Evolutionary conservation across 2,329 filamentous ascomycete species (phyloP).

Genomic region (Fusarium transvaalense): DNA sequence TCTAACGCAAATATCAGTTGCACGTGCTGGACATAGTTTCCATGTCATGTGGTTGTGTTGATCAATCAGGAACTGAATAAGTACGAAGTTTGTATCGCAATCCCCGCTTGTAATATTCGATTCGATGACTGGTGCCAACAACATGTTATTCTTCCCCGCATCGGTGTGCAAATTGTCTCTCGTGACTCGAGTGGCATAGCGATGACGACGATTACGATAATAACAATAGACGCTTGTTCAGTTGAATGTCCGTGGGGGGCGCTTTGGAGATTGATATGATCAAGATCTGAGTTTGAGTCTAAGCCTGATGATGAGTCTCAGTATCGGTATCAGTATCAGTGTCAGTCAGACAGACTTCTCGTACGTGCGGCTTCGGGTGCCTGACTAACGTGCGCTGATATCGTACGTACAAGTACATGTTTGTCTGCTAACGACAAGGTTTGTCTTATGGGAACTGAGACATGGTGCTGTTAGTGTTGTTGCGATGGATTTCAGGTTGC

Average conservation of each 20-base stretch:
- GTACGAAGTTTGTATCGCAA: conserved; percentile 16
- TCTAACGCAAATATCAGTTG: conserved; percentile 10
- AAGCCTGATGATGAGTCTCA: not conserved
- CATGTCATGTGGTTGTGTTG: conserved; percentile 42
- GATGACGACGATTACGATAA: conserved; percentile 3
- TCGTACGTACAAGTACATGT: not conserved
- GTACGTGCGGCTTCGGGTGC: conserved; percentile 26
- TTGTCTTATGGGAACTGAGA: conserved; percentile 19
- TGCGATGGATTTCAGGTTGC: conserved; percentile 7
- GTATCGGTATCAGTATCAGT: conserved; percentile 2
- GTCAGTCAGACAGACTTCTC: conserved; percentile 12
- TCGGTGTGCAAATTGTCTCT: conserved; percentile 26
- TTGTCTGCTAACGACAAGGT: conserved; percentile 18
- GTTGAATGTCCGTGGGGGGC: conserved; percentile 1
- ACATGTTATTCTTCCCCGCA: conserved; percentile 27
- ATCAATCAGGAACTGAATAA: conserved; percentile 20
- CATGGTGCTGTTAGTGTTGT: not conserved
- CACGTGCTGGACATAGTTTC: conserved; percentile 35
- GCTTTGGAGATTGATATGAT: conserved; percentile 25
- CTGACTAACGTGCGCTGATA: conserved; percentile 34
- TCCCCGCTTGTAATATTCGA: conserved; percentile 18
- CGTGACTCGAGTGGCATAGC: conserved; percentile 35
- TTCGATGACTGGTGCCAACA: conserved; percentile 33
- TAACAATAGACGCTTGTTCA: conserved; percentile 8
- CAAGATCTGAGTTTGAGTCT: conserved; percentile 31